Evolutionary conservation across 2,329 filamentous ascomycete genomes (phyloP).

Genomic region (Xylariaceae sp.): DNA sequence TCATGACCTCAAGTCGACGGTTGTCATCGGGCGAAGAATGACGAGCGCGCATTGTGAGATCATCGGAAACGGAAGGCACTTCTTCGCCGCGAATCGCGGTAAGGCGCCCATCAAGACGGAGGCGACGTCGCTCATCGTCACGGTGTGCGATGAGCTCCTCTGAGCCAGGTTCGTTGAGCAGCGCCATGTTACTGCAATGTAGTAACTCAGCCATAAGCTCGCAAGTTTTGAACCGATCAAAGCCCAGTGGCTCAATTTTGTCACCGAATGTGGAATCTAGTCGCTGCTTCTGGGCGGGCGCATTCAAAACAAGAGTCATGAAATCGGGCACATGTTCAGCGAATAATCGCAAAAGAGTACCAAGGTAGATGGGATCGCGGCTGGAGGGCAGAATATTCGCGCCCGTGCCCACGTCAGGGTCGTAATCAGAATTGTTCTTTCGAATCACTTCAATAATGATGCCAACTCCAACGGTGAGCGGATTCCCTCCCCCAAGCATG

Average conservation of each 20-base stretch:
- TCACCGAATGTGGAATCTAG: constrained; percentile 84
- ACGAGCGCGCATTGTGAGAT: constrained; percentile 54
- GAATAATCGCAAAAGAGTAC: constrained; percentile 81
- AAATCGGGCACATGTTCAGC: constrained; percentile 89
- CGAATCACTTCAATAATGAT: constrained; percentile 98
- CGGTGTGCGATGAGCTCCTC: constrained; percentile 78
- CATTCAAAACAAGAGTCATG: constrained; percentile 81
- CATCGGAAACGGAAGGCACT: constrained; percentile 50
- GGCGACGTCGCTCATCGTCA: constrained; percentile 72
- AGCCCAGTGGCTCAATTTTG: constrained; percentile 88
- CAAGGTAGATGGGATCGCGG: constrained; percentile 91
- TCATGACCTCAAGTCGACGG: constrained; percentile 70
- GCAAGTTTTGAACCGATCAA: constrained; percentile 97
- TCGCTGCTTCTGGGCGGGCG: constrained; percentile 65
- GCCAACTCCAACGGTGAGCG: constrained; percentile 90
- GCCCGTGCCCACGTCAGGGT: constrained; percentile 81
- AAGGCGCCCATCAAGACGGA: constrained; percentile 73
- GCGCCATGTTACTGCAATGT: constrained; percentile 97
- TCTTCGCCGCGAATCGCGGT: constrained; percentile 41
- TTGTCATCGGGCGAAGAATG: constrained; percentile 52
- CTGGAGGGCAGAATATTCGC: constrained; percentile 74
- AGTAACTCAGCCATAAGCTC: constrained; percentile 96
- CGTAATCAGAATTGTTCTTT: constrained; percentile 99
- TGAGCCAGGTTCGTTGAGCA: constrained; percentile 86
- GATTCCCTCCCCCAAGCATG: constrained; percentile 91